Evolutionary conservation across 805 yeast species (phyloP).

Genomic region (Tetrapisispora fleetii): DNA sequence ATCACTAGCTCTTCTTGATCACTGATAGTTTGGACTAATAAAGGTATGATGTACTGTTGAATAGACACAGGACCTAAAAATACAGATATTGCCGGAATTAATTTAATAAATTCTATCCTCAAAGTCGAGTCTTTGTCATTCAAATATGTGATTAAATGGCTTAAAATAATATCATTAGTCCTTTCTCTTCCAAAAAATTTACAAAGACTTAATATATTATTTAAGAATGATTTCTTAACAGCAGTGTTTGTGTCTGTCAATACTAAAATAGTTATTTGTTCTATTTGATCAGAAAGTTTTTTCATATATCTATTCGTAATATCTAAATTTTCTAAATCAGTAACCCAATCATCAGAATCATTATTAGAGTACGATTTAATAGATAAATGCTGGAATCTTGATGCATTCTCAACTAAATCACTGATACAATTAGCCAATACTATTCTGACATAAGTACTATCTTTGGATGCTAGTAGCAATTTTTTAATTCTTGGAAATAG

Average conservation of each 20-base stretch:
- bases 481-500: constrained; percentile 56
- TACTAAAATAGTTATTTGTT: constrained; percentile 50
- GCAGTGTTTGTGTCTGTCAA: constrained; percentile 58
- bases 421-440: constrained; percentile 70
- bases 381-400: constrained; percentile 54
- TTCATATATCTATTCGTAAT: constrained; percentile 14
- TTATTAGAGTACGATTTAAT: constrained; percentile 26
- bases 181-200: constrained; percentile 76
- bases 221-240: constrained; percentile 61
- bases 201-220: constrained; percentile 68
- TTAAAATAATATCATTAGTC: constrained; percentile 78
- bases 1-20: constrained; percentile 82
- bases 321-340: constrained; percentile 15
- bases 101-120: constrained; percentile 58
- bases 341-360: constrained; percentile 5
- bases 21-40: constrained; percentile 69
- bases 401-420: constrained; percentile 53
- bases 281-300: constrained; percentile 37
- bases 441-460: constrained; percentile 43
- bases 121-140: constrained; percentile 67
- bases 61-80: constrained; percentile 73
- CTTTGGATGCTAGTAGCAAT: constrained; percentile 33
- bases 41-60: constrained; percentile 81
- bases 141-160: constrained; percentile 84
- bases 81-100: constrained; percentile 65